Evolutionary conservation across 768 basidiomycete species (phyloP), one percentile per base, ranked within the genome.

Genomic region (Russula olivacea): DNA sequence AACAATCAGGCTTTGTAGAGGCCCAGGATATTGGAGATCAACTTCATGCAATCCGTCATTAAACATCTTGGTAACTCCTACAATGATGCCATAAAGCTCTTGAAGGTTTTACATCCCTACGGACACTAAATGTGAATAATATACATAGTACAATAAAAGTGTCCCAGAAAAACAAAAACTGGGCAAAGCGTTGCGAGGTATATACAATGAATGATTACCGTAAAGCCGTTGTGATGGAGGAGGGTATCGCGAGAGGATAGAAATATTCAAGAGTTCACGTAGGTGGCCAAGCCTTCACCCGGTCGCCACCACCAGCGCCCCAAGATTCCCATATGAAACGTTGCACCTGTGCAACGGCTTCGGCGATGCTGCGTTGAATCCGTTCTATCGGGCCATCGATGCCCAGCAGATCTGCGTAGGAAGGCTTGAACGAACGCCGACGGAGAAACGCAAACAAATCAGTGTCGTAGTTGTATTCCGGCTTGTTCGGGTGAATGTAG

Each of bases 401-500:
- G 19, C 65, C 57, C 32, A 61, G 53, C 51, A 50, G 65, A 49
- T 58, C 49, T n/a, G 25, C 49, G 15, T 61, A 54, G 14, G 64
- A 58, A 0, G 57, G 57, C n/a, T 60, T 43, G 23, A 25, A 47
- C 25, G 55, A 38, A 17, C 58, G 34, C 34, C 58, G 64, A n/a
- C 66, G 66, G 32, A 65, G 25, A 55, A 68, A 66, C 25, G 34
- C 70, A 34, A 72, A 64, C 71, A 75, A 74, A 70, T 70, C 72
- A 66, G 74, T 72, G 68, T 70, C 74, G 63, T 70, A 76, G 57
- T 71, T 71, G 63, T 75, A 74, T 72, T 80, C 75, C 36, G 78
- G 78, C 67, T 76, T 78, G 60, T 74, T 76, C 61, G 73, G 64
- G 61, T 76, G 72, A 49, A 85, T 73, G 71, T 88, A 81, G 58